A percentile compares a stretch with the other conserved stretches of the same genome.
Evolutionary conservation across 2,329 filamentous ascomycete genomes (phyloP).

Genomic region (Colletotrichum liriopes): DNA sequence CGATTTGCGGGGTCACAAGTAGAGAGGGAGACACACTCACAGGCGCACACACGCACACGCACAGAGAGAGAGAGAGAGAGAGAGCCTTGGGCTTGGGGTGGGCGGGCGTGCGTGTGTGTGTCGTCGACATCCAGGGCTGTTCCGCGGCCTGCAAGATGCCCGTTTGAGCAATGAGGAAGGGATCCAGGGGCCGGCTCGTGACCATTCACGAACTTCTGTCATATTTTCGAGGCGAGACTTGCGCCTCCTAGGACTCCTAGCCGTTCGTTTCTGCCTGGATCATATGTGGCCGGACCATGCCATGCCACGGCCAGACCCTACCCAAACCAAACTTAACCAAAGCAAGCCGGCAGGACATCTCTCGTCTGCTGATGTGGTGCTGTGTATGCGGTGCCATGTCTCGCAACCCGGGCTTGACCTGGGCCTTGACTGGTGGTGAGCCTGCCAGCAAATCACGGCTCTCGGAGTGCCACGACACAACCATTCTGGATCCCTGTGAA

Average conservation of each 20-base stretch:
- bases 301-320: background rate
- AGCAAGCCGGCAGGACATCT: background rate
- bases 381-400: slow-evolving; percentile 28
- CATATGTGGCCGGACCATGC: background rate
- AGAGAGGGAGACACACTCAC: background rate
- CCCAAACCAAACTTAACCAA: background rate
- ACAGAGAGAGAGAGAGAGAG: background rate
- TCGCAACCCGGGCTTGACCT: slow-evolving; percentile 18
- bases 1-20: slow-evolving; percentile 9
- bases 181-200: slow-evolving; percentile 26
- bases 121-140: slow-evolving; percentile 19
- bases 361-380: slow-evolving; percentile 4
- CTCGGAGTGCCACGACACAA: slow-evolving; percentile 27
- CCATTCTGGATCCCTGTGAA: background rate
- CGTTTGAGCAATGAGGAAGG: slow-evolving; percentile 36
- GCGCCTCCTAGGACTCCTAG: slow-evolving; percentile 4
- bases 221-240: slow-evolving; percentile 31
- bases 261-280: background rate
- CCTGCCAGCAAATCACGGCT: slow-evolving; percentile 32
- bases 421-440: slow-evolving; percentile 14
- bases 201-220: slow-evolving; percentile 40
- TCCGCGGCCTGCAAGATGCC: slow-evolving; percentile 35
- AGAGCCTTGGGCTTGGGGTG: background rate
- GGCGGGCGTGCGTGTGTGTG: background rate
- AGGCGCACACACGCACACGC: too few relatives aligned